These are phyloP conservation scores for Aegilops longissima DNA, from an alignment of 176 grass and related monocot species.

Conservation along the genomic window DNA sequence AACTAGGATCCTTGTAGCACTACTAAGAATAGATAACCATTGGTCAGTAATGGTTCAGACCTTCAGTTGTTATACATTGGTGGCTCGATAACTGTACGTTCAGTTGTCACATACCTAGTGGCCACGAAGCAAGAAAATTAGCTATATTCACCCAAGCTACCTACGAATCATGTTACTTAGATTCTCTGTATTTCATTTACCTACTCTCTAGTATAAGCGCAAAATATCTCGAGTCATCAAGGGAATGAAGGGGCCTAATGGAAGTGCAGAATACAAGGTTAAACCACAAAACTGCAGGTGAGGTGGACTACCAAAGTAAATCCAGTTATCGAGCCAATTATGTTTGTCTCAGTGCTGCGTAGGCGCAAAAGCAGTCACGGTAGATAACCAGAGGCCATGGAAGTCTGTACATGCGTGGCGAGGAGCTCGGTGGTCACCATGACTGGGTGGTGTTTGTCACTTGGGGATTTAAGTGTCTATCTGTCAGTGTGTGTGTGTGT, in stretches of 20 bases:
- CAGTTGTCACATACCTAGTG: background rate
- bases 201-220: background rate
- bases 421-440: background rate
- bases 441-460: background rate
- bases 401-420: no score
- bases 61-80: background rate
- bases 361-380: background rate
- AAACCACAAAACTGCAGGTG: background rate
- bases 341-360: background rate
- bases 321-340: background rate
- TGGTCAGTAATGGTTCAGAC: background rate
- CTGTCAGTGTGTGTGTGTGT: no score
- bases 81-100: background rate
- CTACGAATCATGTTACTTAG: background rate
- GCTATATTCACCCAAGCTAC: background rate
- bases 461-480: background rate
- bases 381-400: background rate
- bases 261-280: background rate
- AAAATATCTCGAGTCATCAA: background rate
- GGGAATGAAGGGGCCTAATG: background rate
- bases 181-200: background rate
- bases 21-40: background rate
- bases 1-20: conserved; percentile 9
- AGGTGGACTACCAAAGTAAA: background rate
- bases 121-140: background rate